Evolutionary conservation across 805 yeast species (phyloP), one percentile per base, ranked within the genome.

Genomic region (Lachancea lanzarotensis): DNA sequence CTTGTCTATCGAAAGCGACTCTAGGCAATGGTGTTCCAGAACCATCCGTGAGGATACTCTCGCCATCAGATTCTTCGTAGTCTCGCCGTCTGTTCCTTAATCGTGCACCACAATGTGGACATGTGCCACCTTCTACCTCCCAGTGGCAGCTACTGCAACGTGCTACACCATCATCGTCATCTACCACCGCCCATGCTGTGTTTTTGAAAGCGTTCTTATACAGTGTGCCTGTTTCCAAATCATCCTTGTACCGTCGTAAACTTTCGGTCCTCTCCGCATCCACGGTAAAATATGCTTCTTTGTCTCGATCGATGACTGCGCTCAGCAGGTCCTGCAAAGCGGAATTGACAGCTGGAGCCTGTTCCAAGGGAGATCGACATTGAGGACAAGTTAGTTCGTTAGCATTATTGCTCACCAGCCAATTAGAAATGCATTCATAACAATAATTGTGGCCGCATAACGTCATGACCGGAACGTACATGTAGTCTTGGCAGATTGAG

Each of bases 401-500:
- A 13, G 52, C 57, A 12, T 54, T 54, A 45, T 58, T 60, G 43
- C 59, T 56, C 4, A 66, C 66, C 38, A 82, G 74, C 91, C 93
- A 84, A 19, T 72, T 70, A 16, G 68, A 65, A n/a, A 82, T 57
- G 57, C 91, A 77, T 40, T 56, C 74, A 57, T 84, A 84, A 61
- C 91, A 84, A 53, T 78, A 83, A 26, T 83, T 75, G 57, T 84
- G 93, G 2, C 91, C 91, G 65, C 93, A 84, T 11, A 69, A 60
- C 0, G 79, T 68, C 53, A 77, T 67, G 53, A 79, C 76, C 1
- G 93, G 91, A 2, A 74, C 73, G 50, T 71, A 74, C 83, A 84
- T 78, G 40, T 75, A 63, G 42, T 84, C 91, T 30, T 81, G 79
- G 55, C 93, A 84, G 10, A 84, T 72, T 6, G 82, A 71, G 57